These are phyloP conservation scores for Aspergillus cristatus DNA, from an alignment of 495 filamentous ascomycete species.

Conservation along the genomic window DNA sequence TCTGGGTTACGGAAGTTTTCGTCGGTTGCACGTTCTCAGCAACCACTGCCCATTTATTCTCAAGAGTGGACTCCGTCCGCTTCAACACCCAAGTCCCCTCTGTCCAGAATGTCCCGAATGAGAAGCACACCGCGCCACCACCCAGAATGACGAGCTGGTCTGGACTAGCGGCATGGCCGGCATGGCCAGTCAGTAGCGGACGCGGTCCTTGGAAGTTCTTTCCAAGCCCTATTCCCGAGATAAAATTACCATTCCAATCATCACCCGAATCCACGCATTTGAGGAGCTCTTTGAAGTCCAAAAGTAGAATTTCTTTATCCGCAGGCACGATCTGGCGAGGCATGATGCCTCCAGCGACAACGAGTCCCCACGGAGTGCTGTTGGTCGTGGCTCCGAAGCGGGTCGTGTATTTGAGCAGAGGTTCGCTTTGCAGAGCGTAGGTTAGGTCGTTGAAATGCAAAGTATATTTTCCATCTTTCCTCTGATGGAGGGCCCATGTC, in stretches of 20 bases:
- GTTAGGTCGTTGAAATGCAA: slow-evolving; percentile 20
- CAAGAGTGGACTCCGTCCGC: slow-evolving; percentile 5
- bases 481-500: slow-evolving; percentile 41
- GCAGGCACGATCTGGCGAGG: slow-evolving; percentile 19
- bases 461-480: slow-evolving; percentile 14
- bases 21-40: slow-evolving; percentile 8
- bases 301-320: slow-evolving; percentile 28
- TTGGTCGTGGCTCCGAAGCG: slow-evolving; percentile 25
- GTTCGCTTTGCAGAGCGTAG: slow-evolving; percentile 9
- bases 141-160: slow-evolving; percentile 53
- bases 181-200: slow-evolving; percentile 61
- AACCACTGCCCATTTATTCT: slow-evolving; percentile 16
- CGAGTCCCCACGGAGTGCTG: slow-evolving; percentile 27
- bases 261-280: slow-evolving; percentile 5
- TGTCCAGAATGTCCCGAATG: slow-evolving; percentile 74
- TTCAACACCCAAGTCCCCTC: slow-evolving; percentile 43
- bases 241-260: slow-evolving; percentile 7
- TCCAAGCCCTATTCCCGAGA: slow-evolving; percentile 17
- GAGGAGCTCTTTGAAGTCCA: slow-evolving; percentile 14
- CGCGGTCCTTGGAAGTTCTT: slow-evolving; percentile 17
- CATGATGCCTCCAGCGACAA: slow-evolving; percentile 34
- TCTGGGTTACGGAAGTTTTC: background rate
- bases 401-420: slow-evolving; percentile 14
- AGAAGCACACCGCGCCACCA: slow-evolving; percentile 84
- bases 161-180: slow-evolving; percentile 35